Evolutionary conservation across 2,329 filamentous ascomycete genomes (phyloP), one percentile per base, ranked within the genome.

Genomic region (Mycogone perniciosa): DNA sequence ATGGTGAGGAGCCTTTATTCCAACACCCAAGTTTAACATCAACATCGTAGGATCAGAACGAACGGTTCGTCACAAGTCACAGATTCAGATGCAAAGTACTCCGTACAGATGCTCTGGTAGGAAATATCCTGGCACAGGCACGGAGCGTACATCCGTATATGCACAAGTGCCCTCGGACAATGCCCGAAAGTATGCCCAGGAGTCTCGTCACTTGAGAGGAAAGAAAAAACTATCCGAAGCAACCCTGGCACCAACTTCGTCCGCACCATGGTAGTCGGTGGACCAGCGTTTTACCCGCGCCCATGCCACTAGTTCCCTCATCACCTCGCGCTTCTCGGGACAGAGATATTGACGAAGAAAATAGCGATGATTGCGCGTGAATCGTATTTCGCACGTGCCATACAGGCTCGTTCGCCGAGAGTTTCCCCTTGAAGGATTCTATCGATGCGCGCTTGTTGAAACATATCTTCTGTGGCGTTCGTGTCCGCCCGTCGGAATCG

Each of bases 181-280:
- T 46, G 50, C 29, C 50, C 50, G 50, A 52, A 44, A 42, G 35
- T 33, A 39, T 40, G 38, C 27, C n/a, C n/a, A 44, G 31, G 42
- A 11, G 38, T 41, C 46, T 39, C 40, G 41, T 43, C 30, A 52
- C 40, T 49, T 35, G 50, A 40, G 50, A 31, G 20, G 20, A 20
- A 20, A 20, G 20, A 20, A 20, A 49, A 41, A 45, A 53, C 35
- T 50, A 48, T 45, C 51, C 46, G 51, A 35, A 27, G 35, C 20
- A 20, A 50, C 38, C 51, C 51, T 43, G 31, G 51, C 34, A 33
- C 31, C 44, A 46, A 31, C 39, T 44, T 44, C 20, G 35, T 38
- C 20, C 35, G 7, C 11, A n/a, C 11, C 35, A 38, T n/a, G 35
- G 35, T 20, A 20, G 20, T 20, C 20, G 20, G 20, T 20, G 20